phyloP scores from a whole-genome alignment of 2,329 filamentous ascomycete species.

The Epichloe brachyelytri region DNA sequence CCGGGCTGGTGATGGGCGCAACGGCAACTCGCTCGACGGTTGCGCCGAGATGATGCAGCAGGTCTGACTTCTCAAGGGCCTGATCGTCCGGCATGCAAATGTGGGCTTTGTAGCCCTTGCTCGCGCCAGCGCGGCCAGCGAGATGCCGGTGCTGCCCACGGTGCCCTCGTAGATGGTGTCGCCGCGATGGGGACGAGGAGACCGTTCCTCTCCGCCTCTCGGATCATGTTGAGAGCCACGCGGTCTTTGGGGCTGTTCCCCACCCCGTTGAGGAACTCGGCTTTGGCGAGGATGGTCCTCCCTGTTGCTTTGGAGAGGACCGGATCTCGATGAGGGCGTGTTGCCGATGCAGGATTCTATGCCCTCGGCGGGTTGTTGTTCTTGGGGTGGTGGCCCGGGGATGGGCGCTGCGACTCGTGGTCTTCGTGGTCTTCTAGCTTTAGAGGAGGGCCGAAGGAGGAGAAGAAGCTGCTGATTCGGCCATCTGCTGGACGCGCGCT shows the following conservation, averaged over 20 bases:
- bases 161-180: slow-evolving; percentile 98
- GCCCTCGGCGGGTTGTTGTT: slow-evolving; percentile 39
- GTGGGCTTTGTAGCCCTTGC: slow-evolving; percentile 82
- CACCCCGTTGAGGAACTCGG: slow-evolving; percentile 91
- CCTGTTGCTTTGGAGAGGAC: slow-evolving; percentile 79
- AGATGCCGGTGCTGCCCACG: slow-evolving; percentile 92
- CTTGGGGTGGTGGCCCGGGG: neutral
- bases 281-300: slow-evolving; percentile 82
- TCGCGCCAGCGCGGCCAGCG: slow-evolving; percentile 75
- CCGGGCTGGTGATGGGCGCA: slow-evolving; percentile 83
- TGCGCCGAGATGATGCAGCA: slow-evolving; percentile 81
- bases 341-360: slow-evolving; percentile 89
- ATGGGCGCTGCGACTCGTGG: slow-evolving; percentile 26
- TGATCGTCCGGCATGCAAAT: slow-evolving; percentile 98
- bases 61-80: slow-evolving; percentile 73
- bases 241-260: slow-evolving; percentile 91
- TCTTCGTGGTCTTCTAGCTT: slow-evolving; percentile 47
- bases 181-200: slow-evolving; percentile 61
- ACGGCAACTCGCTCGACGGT: slow-evolving; percentile 84
- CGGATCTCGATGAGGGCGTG: slow-evolving; percentile 82
- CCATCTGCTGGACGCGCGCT: slow-evolving; percentile 3
- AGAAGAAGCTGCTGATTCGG: slow-evolving; percentile 30
- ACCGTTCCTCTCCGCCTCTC: slow-evolving; percentile 64
- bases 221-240: slow-evolving; percentile 83
- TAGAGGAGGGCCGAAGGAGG: slow-evolving; percentile 33